Percentiles rank a stretch among this genome's conserved stretches.
Evolutionary conservation across 2,329 filamentous ascomycete genomes (phyloP).

Genomic region (Fusarium sp.): DNA sequence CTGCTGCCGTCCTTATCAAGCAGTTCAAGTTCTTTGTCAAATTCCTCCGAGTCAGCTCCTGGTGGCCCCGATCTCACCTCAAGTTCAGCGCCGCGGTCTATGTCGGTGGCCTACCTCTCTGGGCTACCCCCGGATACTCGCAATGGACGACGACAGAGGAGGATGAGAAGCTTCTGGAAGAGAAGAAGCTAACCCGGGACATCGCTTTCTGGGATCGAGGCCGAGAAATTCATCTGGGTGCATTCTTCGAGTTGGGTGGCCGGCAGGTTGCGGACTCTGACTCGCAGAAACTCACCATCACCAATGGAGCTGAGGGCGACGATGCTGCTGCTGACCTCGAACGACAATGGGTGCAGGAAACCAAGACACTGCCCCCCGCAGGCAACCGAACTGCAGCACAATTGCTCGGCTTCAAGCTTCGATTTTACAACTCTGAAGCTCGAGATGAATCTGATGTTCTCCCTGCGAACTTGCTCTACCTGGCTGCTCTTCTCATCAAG

Average conservation of each 20-base stretch:
- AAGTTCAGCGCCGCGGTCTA: conserved; percentile 59
- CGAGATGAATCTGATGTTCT: conserved; percentile 81
- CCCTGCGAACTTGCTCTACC: conserved; percentile 91
- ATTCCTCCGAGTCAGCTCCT: conserved; percentile 89
- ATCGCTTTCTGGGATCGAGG: conserved; percentile 83
- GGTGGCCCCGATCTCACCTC: conserved; percentile 83
- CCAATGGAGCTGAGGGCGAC: conserved; percentile 51
- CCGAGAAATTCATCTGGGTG: conserved; percentile 79
- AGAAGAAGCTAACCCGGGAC: conserved; percentile 75
- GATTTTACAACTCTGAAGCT: conserved; percentile 88
- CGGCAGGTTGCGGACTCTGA: conserved; percentile 73
- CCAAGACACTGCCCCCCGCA: conserved; percentile 82
- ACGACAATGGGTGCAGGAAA: conserved; percentile 81
- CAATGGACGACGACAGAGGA: conserved; percentile 75
- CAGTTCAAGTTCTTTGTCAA: conserved; percentile 96
- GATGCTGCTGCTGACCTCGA: conserved; percentile 67
- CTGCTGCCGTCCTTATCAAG: conserved; percentile 92
- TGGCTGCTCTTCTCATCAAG: conserved; percentile 93
- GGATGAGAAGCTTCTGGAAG: conserved; percentile 70
- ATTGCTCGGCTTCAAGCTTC: conserved; percentile 94
- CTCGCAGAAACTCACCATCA: conserved; percentile 57
- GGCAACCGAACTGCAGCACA: conserved; percentile 95
- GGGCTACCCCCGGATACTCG: conserved; percentile 81
- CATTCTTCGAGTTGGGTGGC: conserved; percentile 90
- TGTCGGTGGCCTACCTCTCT: conserved; percentile 79